Conservation (phyloP, 1,139 yeast genomes). For the Geotrichum restrictum region DNA sequence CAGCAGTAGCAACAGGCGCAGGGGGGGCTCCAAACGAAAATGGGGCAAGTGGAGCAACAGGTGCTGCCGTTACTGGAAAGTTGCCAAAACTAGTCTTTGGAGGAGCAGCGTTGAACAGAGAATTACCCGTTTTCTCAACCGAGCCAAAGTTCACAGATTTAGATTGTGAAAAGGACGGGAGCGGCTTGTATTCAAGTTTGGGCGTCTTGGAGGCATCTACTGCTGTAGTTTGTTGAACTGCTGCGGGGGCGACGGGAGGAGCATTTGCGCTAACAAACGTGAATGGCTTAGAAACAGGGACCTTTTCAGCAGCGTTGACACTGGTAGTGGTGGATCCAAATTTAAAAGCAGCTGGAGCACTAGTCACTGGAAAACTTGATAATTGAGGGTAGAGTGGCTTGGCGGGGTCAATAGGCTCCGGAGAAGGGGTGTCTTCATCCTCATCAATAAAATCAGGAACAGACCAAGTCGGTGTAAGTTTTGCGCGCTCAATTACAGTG, state of each 20-base stretch:
- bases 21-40: neutral
- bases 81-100: neutral
- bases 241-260: neutral
- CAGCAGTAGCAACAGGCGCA: neutral
- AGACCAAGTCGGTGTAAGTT: constrained; percentile 16
- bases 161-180: neutral
- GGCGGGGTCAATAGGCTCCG: constrained; percentile 11
- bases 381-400: constrained; percentile 21
- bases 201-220: constrained; percentile 1
- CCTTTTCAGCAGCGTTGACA: neutral
- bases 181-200: constrained; percentile 2
- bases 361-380: neutral
- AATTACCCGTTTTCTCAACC: neutral
- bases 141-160: neutral
- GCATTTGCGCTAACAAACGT: constrained; percentile 5
- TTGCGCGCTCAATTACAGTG: constrained; percentile 13
- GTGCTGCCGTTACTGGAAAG: too few relatives aligned
- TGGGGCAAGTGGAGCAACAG: neutral
- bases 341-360: constrained; percentile 1
- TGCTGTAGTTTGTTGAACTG: neutral
- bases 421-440: constrained; percentile 14
- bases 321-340: constrained; percentile 1
- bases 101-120: neutral
- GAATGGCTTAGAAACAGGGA: constrained; percentile 7
- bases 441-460: constrained; percentile 18